phyloP scores from a whole-genome alignment of 768 basidiomycete genomes.

The Boletus rufocinnamomeus region DNA sequence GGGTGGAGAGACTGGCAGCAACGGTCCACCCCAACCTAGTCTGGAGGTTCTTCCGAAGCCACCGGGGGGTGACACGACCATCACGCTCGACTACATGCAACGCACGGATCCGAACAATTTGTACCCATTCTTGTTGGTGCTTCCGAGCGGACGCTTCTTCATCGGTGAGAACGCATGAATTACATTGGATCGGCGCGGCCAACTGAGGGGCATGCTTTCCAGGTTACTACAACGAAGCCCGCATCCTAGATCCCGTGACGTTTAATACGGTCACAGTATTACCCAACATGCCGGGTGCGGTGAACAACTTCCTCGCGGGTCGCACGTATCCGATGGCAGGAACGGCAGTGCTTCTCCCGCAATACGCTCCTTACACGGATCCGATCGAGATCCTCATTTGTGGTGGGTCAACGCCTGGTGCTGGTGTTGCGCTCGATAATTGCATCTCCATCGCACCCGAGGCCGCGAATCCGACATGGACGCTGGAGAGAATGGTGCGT shows the following conservation, averaged over 20 bases:
- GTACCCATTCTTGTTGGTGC: constrained; percentile 74
- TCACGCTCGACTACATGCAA: constrained; percentile 64
- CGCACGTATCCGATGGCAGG: constrained; percentile 81
- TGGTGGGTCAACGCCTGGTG: constrained; percentile 68
- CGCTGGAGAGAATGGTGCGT: constrained; percentile 75
- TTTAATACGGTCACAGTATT: constrained; percentile 60
- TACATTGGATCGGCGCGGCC: neutral
- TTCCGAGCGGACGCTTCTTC: constrained; percentile 71
- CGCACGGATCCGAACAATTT: constrained; percentile 80
- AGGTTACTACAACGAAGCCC: constrained; percentile 84
- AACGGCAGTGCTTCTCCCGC: constrained; percentile 67
- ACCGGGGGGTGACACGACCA: constrained; percentile 59
- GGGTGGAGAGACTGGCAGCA: no score
- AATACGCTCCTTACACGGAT: constrained; percentile 70
- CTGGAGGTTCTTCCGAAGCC: constrained; percentile 73
- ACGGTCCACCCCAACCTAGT: no score
- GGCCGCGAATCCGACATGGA: constrained; percentile 60
- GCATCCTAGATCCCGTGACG: constrained; percentile 66
- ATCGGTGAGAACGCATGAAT: constrained; percentile 50
- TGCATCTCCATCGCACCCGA: constrained; percentile 74
- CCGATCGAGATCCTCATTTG: constrained; percentile 71
- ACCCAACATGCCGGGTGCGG: constrained; percentile 76
- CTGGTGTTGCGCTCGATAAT: constrained; percentile 58
- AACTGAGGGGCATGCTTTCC: neutral
- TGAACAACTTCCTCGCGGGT: constrained; percentile 70